Evolutionary conservation across 2,329 filamentous ascomycete species (phyloP), one percentile per base, ranked within the genome.

Genomic region (Colletotrichum spaethianum): DNA sequence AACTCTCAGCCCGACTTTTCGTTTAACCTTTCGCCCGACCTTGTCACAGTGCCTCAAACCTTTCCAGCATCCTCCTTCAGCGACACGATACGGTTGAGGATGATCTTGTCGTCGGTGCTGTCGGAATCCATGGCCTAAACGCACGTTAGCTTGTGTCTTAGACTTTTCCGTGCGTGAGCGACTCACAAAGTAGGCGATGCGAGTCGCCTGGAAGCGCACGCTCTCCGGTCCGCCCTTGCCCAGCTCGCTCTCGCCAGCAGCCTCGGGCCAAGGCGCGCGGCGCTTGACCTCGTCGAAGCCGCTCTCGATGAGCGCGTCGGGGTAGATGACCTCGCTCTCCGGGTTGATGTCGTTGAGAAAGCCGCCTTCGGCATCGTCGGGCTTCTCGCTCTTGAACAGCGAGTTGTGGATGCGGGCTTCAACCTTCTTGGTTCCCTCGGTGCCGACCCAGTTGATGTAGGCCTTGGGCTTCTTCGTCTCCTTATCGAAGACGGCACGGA

Each of bases 11-110:
- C 44, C 31, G 16, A 16, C 31, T 40, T 62, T 62, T 26, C 42
- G 42, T 36, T 40, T 2, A 40, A 62, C 31, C 33, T 38, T 38
- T 59, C 11, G 31, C 31, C 23, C 40, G 20, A 59, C 11, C 26
- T 36, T 16, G 6, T 33, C 36, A 46, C 26, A n/a, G 31, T 20
- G 4, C 48, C 23, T 28, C 44, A 72, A 42, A 70, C 75, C 87
- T 95, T 95, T 67, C 91, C 91, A n/a, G 89, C 85, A 79, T 97
- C 94, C 83, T 98, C 95, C 85, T 97, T 97, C 78, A 98, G 83
- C 59, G 93, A 94, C 28, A 98, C 95, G 78, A 98, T 98, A 63
- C 94, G 89, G 84, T 98, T 98, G 38, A 98, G 84, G 59, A 98
- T 90, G 75, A 97, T 86, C 81, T 92, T 94, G n/a, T 94, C 93